phyloP scores from a whole-genome alignment of 2,329 filamentous ascomycete species.

The Trichoderma harzianum region DNA sequence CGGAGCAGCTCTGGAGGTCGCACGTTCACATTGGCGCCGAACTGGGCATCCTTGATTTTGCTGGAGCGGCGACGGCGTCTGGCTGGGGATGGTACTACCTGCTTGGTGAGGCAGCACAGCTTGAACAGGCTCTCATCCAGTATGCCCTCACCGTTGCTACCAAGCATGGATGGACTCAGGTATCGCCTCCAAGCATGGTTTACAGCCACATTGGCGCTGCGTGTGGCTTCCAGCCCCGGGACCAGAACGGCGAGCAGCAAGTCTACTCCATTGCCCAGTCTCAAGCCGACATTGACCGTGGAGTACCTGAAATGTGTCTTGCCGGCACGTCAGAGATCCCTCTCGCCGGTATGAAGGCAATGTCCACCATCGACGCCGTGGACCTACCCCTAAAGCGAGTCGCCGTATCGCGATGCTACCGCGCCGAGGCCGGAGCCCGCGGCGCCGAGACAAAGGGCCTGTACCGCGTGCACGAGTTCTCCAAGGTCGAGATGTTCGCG shows the following conservation, averaged over 20 bases:
- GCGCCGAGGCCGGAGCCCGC: slow-evolving; percentile 87
- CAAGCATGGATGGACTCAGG: slow-evolving; percentile 71
- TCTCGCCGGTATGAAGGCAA: slow-evolving; percentile 84
- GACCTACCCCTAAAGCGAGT: slow-evolving; percentile 76
- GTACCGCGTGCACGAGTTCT: slow-evolving; percentile 97
- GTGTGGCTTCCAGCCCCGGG: slow-evolving; percentile 91
- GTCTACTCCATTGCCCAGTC: slow-evolving; percentile 75
- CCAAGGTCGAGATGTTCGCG: slow-evolving; percentile 95
- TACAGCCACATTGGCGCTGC: slow-evolving; percentile 87
- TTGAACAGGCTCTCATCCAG: slow-evolving; percentile 92
- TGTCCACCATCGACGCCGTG: slow-evolving; percentile 59
- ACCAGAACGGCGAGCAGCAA: slow-evolving; percentile 87
- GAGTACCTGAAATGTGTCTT: slow-evolving; percentile 69
- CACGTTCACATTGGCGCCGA: slow-evolving; percentile 84
- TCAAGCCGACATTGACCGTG: slow-evolving; percentile 56
- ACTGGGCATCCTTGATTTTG: slow-evolving; percentile 88
- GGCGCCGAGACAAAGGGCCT: slow-evolving; percentile 90
- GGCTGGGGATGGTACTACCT: slow-evolving; percentile 99
- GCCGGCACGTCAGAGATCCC: slow-evolving; percentile 93
- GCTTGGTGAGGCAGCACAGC: slow-evolving; percentile 80
- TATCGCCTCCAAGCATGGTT: slow-evolving; percentile 83
- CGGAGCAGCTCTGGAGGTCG: slow-evolving; percentile 55
- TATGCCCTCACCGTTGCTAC: slow-evolving; percentile 76
- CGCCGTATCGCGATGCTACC: slow-evolving; percentile 87
- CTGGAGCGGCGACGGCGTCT: slow-evolving; percentile 72